Conservation (phyloP, 768 basidiomycete genomes). For the Termitomyces sp. region DNA sequence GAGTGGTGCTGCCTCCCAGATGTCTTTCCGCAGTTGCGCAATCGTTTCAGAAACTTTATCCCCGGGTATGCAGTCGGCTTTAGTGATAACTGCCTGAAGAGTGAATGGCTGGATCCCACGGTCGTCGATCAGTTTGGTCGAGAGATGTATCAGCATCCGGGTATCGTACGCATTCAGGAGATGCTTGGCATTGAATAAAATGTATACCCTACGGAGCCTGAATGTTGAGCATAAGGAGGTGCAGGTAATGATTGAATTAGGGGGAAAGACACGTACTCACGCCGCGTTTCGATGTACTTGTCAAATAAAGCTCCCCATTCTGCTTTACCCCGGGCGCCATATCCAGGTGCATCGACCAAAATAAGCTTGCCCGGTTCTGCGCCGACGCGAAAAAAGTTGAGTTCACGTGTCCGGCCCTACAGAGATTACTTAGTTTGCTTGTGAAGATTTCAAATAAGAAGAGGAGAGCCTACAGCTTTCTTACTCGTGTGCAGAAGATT, state of each 20-base stretch:
- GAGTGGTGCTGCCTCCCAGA: constrained; percentile 53
- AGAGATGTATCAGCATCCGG: constrained; percentile 59
- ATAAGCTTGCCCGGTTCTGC: constrained; percentile 53
- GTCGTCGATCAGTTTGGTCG: constrained; percentile 33
- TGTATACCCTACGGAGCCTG: constrained; percentile 69
- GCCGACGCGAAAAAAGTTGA: constrained; percentile 76
- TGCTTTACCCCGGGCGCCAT: constrained; percentile 66
- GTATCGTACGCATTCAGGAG: constrained; percentile 53
- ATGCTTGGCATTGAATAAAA: constrained; percentile 69
- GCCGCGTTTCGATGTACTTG: constrained; percentile 55
- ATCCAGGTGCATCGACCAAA: constrained; percentile 80
- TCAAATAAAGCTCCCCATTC: constrained; percentile 77
- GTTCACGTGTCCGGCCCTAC: constrained; percentile 67
- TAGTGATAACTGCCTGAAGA: constrained; percentile 72
- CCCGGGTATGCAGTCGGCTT: constrained; percentile 51
- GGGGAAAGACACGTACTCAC: constrained; percentile 45
- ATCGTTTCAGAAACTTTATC: constrained; percentile 33
- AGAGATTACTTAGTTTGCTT: not conserved
- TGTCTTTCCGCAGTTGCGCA: constrained; percentile 41
- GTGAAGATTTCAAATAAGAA: not conserved
- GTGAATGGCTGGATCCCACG: constrained; percentile 47
- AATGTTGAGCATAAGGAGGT: not conserved
- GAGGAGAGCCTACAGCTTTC: constrained; percentile 54
- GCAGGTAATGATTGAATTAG: not conserved
- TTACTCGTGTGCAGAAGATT: constrained; percentile 62